These are phyloP conservation scores for Isatis tinctoria DNA, from an alignment of 345 rosid species.

Conservation along the genomic window DNA sequence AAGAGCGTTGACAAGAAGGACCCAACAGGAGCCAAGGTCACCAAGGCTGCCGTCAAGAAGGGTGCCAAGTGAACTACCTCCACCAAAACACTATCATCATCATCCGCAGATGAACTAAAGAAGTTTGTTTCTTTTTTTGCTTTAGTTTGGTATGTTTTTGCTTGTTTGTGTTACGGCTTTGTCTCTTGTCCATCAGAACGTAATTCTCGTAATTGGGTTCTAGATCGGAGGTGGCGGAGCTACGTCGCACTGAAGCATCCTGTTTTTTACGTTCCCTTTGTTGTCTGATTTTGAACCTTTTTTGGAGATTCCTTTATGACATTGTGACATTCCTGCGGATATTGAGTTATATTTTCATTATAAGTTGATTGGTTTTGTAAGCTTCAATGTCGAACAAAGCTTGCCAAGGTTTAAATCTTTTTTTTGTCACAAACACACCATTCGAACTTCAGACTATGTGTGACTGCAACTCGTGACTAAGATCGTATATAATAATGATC, in stretches of 20 bases:
- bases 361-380: too few relatives aligned
- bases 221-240: conserved; percentile 30
- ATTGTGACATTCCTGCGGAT: background rate
- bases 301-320: background rate
- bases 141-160: background rate
- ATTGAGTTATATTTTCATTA: background rate
- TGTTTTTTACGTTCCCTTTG: background rate
- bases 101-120: background rate
- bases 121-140: background rate
- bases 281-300: background rate
- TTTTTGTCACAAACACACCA: too few relatives aligned
- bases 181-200: background rate
- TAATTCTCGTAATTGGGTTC: conserved; percentile 28
- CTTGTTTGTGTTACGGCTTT: background rate
- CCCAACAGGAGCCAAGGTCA: conserved; percentile 68
- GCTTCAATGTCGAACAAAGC: too few relatives aligned
- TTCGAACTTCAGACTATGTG: too few relatives aligned
- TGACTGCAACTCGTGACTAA: too few relatives aligned
- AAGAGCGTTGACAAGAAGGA: conserved; percentile 85
- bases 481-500: too few relatives aligned
- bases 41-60: conserved; percentile 83
- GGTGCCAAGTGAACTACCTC: conserved; percentile 49
- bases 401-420: too few relatives aligned
- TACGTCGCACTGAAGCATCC: background rate
- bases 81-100: too few relatives aligned